These are phyloP conservation scores for Chlorella sorokiniana DNA, from an alignment of 139 green algal species.

Conservation along the genomic window DNA sequence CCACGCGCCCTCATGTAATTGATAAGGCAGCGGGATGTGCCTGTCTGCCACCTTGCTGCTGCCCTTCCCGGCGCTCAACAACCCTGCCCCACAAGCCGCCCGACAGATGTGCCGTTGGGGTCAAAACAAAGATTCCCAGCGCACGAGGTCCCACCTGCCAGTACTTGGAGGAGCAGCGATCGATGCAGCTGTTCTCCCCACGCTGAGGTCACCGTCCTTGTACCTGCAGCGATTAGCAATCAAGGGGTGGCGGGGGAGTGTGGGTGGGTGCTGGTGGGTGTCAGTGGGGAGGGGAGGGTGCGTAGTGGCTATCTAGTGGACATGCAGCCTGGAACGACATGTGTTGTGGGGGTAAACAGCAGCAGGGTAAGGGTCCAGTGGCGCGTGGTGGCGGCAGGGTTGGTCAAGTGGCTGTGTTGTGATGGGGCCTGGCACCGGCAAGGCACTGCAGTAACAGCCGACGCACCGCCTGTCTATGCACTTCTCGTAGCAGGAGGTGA, in stretches of 20 bases:
- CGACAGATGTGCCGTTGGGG: not conserved
- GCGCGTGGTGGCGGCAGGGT: not conserved
- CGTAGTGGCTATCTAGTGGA: not conserved
- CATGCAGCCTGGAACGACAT: no score
- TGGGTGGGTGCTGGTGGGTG: not conserved
- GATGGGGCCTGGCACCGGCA: not conserved
- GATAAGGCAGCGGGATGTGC: no score
- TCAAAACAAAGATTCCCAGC: not conserved
- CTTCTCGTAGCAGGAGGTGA: slow-evolving; percentile 80
- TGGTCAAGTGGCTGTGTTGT: not conserved
- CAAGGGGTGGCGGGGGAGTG: not conserved
- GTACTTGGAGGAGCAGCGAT: slow-evolving; percentile 95
- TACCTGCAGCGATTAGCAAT: slow-evolving; percentile 66
- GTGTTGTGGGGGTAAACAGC: no score
- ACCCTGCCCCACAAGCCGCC: not conserved
- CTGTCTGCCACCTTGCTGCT: no score
- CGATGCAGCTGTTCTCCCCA: slow-evolving; percentile 96
- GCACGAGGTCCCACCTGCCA: slow-evolving; percentile 81
- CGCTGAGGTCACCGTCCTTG: slow-evolving; percentile 92
- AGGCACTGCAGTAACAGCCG: not conserved
- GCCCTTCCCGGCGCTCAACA: not conserved
- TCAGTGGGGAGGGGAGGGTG: not conserved
- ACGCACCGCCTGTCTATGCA: slow-evolving; percentile 84
- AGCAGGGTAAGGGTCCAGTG: no score
- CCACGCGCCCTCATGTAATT: no score